These are phyloP conservation scores for Imleria badia DNA, from an alignment of 768 basidiomycete genomes.

Conservation along the genomic window DNA sequence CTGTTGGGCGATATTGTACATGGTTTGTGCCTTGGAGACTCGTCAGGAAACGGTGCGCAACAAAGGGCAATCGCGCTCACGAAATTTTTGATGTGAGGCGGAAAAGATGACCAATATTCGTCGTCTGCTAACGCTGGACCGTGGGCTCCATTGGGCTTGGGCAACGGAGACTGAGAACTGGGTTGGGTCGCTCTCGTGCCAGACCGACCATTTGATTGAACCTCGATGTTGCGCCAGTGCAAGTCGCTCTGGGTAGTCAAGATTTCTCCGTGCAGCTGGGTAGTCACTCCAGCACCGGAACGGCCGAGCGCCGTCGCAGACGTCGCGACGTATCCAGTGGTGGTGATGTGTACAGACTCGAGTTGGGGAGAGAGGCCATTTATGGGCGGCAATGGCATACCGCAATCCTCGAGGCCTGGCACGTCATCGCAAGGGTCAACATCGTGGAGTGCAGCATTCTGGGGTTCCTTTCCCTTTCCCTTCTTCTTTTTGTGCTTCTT, in stretches of 20 bases:
- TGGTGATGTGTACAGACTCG: slow-evolving; percentile 47
- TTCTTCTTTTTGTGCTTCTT: slow-evolving; percentile 51
- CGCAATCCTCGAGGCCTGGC: slow-evolving; percentile 23
- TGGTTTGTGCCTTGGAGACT: slow-evolving; percentile 52
- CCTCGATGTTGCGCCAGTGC: slow-evolving; percentile 44
- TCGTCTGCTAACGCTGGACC: slow-evolving; percentile 43
- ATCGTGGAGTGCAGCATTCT: slow-evolving; percentile 3
- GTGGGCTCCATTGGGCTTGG: slow-evolving; percentile 24
- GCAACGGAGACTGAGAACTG: slow-evolving; percentile 15
- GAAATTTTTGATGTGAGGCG: slow-evolving; percentile 67
- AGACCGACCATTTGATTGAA: slow-evolving; percentile 26
- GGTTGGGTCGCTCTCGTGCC: slow-evolving; percentile 25
- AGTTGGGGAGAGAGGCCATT: slow-evolving; percentile 47
- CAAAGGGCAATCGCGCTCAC: slow-evolving; percentile 43
- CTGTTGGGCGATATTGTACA: slow-evolving; percentile 70
- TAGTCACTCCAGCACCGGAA: slow-evolving; percentile 31
- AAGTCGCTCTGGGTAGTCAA: slow-evolving; percentile 61
- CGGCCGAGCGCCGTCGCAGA: slow-evolving; percentile 34
- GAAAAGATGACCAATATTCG: slow-evolving; percentile 69
- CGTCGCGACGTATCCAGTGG: slow-evolving; percentile 44
- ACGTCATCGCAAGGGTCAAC: slow-evolving; percentile 26
- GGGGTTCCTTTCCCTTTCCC: slow-evolving; percentile 37
- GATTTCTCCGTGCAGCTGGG: slow-evolving; percentile 56
- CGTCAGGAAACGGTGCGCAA: slow-evolving; percentile 29
- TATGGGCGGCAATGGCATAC: slow-evolving; percentile 16